These are phyloP conservation scores for Phytopythium helicoides DNA, from an alignment of 352 stramenopile species.

Conservation along the genomic window DNA sequence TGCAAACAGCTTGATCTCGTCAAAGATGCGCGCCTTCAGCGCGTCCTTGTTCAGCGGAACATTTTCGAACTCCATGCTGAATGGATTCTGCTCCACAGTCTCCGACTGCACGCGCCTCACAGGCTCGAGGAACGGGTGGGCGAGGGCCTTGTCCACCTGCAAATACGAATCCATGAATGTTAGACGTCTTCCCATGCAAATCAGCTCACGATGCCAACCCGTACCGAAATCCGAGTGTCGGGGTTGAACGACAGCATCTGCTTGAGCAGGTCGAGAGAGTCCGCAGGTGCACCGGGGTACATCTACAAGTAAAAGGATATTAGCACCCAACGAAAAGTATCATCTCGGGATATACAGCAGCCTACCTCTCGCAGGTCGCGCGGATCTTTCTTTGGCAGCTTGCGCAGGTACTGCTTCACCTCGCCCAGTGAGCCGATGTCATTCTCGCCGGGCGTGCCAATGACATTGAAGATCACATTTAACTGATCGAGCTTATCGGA, in stretches of 20 bases:
- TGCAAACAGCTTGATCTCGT: slow-evolving; percentile 85
- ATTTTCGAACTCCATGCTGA: slow-evolving; percentile 90
- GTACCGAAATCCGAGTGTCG: slow-evolving; percentile 79
- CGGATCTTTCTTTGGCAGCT: slow-evolving; percentile 80
- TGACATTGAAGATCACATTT: slow-evolving; percentile 96
- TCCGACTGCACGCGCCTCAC: slow-evolving; percentile 75
- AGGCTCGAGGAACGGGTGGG: slow-evolving; percentile 80
- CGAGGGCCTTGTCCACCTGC: slow-evolving; percentile 79
- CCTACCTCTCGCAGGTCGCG: slow-evolving; percentile 68
- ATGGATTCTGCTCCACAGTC: slow-evolving; percentile 68
- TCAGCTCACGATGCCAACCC: slow-evolving; percentile 9
- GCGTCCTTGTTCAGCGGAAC: slow-evolving; percentile 79
- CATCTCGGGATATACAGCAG: not conserved
- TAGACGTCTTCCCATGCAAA: too few species aligned
- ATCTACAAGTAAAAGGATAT: slow-evolving; percentile 28
- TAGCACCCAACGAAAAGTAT: slow-evolving; percentile 2
- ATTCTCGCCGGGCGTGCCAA: slow-evolving; percentile 90
- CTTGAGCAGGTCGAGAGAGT: slow-evolving; percentile 85
- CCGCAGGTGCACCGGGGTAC: slow-evolving; percentile 75
- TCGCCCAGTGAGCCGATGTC: slow-evolving; percentile 84
- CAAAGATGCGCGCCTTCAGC: slow-evolving; percentile 87
- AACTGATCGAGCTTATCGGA: slow-evolving; percentile 91
- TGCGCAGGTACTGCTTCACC: slow-evolving; percentile 86
- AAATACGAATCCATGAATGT: slow-evolving; percentile 1
- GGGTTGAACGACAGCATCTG: slow-evolving; percentile 83